Evolutionary conservation across 345 rosid genomes (phyloP).

Genomic region (Euphorbia peplus): DNA sequence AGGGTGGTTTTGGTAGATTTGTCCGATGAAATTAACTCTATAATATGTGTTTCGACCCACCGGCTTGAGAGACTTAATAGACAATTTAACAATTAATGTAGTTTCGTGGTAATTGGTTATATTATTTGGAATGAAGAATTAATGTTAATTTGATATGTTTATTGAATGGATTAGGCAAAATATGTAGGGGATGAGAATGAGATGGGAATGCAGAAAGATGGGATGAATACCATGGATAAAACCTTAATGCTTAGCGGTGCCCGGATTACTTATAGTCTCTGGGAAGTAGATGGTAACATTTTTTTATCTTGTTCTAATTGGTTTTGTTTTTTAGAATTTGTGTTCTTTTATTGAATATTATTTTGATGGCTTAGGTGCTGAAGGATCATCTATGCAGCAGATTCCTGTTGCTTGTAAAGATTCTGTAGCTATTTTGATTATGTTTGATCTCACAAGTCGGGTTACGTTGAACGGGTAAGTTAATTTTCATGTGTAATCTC

Average conservation of each 20-base stretch:
- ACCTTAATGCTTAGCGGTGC: constrained; percentile 67
- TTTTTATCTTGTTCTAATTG: background rate
- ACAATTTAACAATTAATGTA: too few species aligned
- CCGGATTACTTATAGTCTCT: constrained; percentile 68
- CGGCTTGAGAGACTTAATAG: too few species aligned
- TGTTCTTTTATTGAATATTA: too few species aligned
- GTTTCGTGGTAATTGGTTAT: too few species aligned
- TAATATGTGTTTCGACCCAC: too few species aligned
- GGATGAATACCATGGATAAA: constrained; percentile 66
- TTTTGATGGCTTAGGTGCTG: constrained; percentile 46
- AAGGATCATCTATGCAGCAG: constrained; percentile 35
- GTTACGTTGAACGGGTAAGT: constrained; percentile 61
- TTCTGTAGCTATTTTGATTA: constrained; percentile 76
- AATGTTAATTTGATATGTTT: background rate
- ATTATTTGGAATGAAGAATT: background rate
- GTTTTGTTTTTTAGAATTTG: background rate
- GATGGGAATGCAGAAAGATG: constrained; percentile 33
- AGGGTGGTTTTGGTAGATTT: too few species aligned
- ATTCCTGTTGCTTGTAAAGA: constrained; percentile 77
- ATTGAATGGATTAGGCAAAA: constrained; percentile 39
- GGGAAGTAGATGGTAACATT: constrained; percentile 73
- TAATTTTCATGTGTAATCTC: background rate
- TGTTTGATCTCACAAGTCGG: constrained; percentile 92
- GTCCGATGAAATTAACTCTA: too few species aligned
- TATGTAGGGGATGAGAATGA: constrained; percentile 65